phyloP scores from a whole-genome alignment of 805 yeast genomes.

The Ogataea glucozyma region DNA sequence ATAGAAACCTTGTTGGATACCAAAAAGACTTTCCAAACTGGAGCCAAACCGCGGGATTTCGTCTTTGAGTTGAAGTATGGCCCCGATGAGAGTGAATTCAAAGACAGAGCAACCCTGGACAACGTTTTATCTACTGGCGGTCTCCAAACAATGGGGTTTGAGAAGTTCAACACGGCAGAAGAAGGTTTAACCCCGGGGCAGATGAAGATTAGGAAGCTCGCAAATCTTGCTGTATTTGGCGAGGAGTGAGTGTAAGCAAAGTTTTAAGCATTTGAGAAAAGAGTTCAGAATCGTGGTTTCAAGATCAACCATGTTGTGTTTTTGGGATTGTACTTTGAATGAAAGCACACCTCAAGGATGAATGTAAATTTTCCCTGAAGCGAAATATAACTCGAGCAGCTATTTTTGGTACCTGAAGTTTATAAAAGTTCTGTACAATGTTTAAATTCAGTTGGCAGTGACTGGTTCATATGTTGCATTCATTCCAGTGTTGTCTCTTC shows the following conservation, averaged over 20 bases:
- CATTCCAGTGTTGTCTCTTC: no score
- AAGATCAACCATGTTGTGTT: no score
- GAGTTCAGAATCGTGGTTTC: no score
- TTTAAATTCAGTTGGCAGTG: no score
- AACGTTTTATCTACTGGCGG: constrained; percentile 25
- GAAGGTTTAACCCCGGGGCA: constrained; percentile 31
- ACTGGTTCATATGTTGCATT: no score
- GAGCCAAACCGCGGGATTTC: constrained; percentile 15
- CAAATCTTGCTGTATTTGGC: constrained; percentile 4
- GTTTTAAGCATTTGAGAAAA: no score
- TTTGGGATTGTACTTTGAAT: no score
- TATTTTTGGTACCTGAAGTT: no score
- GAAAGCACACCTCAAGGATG: no score
- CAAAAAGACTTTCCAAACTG: constrained; percentile 9
- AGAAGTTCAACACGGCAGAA: constrained; percentile 27
- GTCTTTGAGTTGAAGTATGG: constrained; percentile 7
- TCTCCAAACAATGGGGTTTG: constrained; percentile 30
- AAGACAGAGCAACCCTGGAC: constrained; percentile 12
- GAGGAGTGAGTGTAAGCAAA: background rate
- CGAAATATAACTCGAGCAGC: no score
- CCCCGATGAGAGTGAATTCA: constrained; percentile 10
- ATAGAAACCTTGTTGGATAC: constrained; percentile 10
- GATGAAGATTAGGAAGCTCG: constrained; percentile 25
- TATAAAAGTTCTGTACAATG: no score
- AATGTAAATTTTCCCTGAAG: no score